Evolutionary conservation across 2,329 filamentous ascomycete species (phyloP), one percentile per base, ranked within the genome.

Genomic region (Paracorniculantispora psalliotae): DNA sequence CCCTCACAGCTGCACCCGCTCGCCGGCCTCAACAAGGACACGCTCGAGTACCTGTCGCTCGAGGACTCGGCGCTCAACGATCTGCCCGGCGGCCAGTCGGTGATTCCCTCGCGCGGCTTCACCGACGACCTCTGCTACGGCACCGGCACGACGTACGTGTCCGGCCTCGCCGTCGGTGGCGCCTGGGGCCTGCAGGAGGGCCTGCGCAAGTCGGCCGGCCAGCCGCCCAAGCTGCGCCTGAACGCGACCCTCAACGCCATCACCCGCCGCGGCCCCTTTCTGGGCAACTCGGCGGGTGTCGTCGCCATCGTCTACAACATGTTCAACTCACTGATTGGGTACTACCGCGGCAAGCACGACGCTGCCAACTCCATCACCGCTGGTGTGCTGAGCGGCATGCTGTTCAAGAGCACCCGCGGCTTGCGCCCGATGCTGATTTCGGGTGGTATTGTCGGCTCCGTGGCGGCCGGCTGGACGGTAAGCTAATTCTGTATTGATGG

Each of bases 81-180:
- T 69, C 83, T 96, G 21, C 92, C 92, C 51, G 92, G 92, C 69
- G 83, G 87, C 61, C 89, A 90, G 72, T 96, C 93, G 46, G 89
- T 92, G 57, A 84, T 99, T 57, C 94, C 96, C 46, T 97, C 92
- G 59, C 88, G 94, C 73, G 94, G 94, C 72, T 99, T 96, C 86
- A 96, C 92, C 62, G 94, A 99, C 72, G 94, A 99, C 74, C 85
- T 99, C 61, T 97, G 94, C 78, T 99, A 99, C 74, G 94, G 96
- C 70, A 96, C 94, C 23, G 94, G 94, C 67, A 87, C 93, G 63
- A 96, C 92, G 71, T 99, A 99, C 72, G 81, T 99, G 61, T 80
- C 90, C n/a, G 94, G 90, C 7, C 79, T 99, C 68, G 83, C 88
- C 43, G 72, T 96, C 65, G 94, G 94, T 73, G 94, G 94, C 65